These are phyloP conservation scores for Dichomitus squalens DNA, from an alignment of 1,284 basidiomycete species.

Conservation along the genomic window DNA sequence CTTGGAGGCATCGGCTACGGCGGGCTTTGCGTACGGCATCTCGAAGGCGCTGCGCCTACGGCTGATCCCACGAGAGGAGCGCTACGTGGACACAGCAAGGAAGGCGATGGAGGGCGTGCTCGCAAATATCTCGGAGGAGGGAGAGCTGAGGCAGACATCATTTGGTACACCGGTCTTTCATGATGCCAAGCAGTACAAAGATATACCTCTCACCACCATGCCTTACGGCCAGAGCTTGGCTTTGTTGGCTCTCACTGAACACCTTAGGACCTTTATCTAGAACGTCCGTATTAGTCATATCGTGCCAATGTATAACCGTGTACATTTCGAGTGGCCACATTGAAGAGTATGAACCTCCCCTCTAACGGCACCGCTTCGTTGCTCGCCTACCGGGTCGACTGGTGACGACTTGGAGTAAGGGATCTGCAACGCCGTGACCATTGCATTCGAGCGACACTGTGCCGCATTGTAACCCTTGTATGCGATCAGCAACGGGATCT, in stretches of 20 bases:
- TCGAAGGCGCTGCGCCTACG: conserved; percentile 54
- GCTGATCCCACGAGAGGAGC: conserved; percentile 46
- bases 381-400: too few relatives aligned
- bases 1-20: conserved; percentile 60
- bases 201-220: conserved; percentile 62
- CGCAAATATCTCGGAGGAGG: conserved; percentile 51
- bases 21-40: conserved; percentile 66
- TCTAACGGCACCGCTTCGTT: too few relatives aligned
- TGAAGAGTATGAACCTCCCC: too few relatives aligned
- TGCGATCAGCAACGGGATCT: too few relatives aligned
- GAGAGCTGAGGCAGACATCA: conserved; percentile 57
- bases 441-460: too few relatives aligned
- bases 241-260: conserved; percentile 48
- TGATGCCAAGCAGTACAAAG: conserved; percentile 56
- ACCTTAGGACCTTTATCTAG: conserved; percentile 46
- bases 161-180: conserved; percentile 64
- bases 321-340: too few relatives aligned
- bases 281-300: too few relatives aligned
- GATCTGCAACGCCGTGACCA: too few relatives aligned
- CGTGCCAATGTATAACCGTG: too few relatives aligned
- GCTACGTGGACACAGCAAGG: conserved; percentile 48
- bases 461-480: too few relatives aligned
- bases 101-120: conserved; percentile 56
- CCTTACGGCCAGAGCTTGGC: conserved; percentile 68
- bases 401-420: too few relatives aligned